Evolutionary conservation across 345 rosid genomes (phyloP), one percentile per base, ranked within the genome.

Genomic region (Salix arbutifolia): DNA sequence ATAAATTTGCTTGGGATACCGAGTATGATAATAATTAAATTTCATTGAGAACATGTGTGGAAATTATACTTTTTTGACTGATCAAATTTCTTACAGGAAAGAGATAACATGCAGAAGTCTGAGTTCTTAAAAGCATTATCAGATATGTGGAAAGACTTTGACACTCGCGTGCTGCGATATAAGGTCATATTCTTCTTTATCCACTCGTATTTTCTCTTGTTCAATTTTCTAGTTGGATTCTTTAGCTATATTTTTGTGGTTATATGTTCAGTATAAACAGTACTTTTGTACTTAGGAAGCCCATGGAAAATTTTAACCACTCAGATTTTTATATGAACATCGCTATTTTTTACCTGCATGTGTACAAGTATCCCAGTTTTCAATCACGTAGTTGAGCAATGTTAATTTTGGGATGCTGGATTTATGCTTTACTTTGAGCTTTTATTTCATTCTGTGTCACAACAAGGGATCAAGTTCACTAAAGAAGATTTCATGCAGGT

Each of bases 141-240:
- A 82, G 97, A 92, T 82, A 96, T 96, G 98, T 96, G 99, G 99
- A 96, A 93, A 87, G 98, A 92, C 73, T 96, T 96, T 84, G 99
- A 91, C 79, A 85, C 94, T 25, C 99, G 99, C 81, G 98, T 96
- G 52, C 81, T 96, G 88, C 98, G 91, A 74, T 96, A 89, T 79
- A 96, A 96, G 99, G 99, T 96, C 81, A 78, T 90, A 48, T n/a
- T 69, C 65, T 79, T 69, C 72, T 17, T 30, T 48, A 28, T 17
- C 26, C 12, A 46, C 28, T 28, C 42, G 44, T 74, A 8, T 58
- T 19, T 5, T 73, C 44, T 35, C 23, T 48, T 65, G 16, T 71
- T 52, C 31, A 48, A 70, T 25, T 25, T 72, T 72, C 44, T 14
- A 12, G 7, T 18, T 53, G 16, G n/a, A 19, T 37, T 73, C 16